phyloP scores from a whole-genome alignment of 1,139 yeast species.

The Candida sp. region DNA sequence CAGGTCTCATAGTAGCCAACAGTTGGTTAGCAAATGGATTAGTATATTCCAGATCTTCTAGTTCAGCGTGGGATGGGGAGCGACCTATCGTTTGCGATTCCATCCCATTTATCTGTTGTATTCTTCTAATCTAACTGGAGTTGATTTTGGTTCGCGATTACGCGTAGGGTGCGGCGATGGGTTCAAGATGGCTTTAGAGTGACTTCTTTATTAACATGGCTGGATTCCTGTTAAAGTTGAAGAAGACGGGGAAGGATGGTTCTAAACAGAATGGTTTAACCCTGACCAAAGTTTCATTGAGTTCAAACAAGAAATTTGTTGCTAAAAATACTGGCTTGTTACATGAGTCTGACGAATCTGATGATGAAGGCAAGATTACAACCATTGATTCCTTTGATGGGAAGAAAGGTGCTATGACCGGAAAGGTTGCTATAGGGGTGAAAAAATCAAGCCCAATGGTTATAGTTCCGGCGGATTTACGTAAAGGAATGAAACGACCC shows the following conservation, averaged over 20 bases:
- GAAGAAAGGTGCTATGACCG: slow-evolving; percentile 1
- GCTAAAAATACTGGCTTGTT: not conserved
- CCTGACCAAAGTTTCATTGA: not conserved
- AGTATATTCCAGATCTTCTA: not conserved
- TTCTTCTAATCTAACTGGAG: not conserved
- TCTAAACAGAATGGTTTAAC: not conserved
- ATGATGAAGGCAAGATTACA: slow-evolving; percentile 14
- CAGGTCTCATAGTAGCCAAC: not conserved
- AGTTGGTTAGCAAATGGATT: not conserved
- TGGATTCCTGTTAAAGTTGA: slow-evolving; percentile 26
- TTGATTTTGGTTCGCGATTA: not conserved
- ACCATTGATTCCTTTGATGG: slow-evolving; percentile 18
- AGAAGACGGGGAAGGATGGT: slow-evolving; percentile 8
- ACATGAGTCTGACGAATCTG: slow-evolving; percentile 14
- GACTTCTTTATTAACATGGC: slow-evolving; percentile 10
- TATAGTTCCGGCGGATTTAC: slow-evolving; percentile 13
- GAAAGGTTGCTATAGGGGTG: not conserved
- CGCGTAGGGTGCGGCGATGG: slow-evolving; percentile 1
- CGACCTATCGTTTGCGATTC: not conserved
- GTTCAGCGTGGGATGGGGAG: not conserved
- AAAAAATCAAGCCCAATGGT: slow-evolving; percentile 19
- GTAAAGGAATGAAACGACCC: not conserved
- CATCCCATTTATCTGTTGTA: not conserved
- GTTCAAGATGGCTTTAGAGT: not conserved
- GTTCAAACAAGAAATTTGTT: not conserved